Conservation (phyloP, 192 early-diverging fungal species). For the Piromyces sp. region DNA sequence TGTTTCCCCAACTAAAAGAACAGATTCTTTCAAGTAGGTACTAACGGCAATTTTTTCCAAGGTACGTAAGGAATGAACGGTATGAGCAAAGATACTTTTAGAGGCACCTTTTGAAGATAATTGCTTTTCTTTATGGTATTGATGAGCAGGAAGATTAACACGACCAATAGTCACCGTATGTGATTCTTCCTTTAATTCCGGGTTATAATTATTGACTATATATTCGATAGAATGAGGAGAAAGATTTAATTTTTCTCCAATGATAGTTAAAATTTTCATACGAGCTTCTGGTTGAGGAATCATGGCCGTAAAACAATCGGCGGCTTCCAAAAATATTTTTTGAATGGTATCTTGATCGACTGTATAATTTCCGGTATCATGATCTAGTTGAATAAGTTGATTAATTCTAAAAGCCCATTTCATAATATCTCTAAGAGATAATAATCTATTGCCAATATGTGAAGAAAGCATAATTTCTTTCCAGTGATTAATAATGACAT, state of each 20-base stretch:
- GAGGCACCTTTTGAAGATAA: neutral
- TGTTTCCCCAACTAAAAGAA: constrained; percentile 87
- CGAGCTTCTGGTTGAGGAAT: constrained; percentile 49
- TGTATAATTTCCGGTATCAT: neutral
- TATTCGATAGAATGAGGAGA: constrained; percentile 47
- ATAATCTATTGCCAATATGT: constrained; percentile 9
- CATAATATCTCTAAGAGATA: constrained; percentile 8
- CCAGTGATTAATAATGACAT: constrained; percentile 22
- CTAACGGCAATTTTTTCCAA: constrained; percentile 74
- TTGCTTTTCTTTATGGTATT: neutral
- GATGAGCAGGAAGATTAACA: constrained; percentile 20
- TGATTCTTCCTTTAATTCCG: constrained; percentile 23
- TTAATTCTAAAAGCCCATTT: neutral
- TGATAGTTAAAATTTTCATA: constrained; percentile 30
- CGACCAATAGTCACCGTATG: constrained; percentile 29
- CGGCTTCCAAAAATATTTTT: constrained; percentile 66
- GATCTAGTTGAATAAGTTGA: neutral
- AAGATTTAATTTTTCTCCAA: constrained; percentile 56
- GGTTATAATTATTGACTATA: constrained; percentile 50
- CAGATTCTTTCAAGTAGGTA: constrained; percentile 63
- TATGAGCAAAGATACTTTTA: constrained; percentile 60
- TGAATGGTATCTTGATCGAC: constrained; percentile 5
- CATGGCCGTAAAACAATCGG: constrained; percentile 74
- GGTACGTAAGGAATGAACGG: constrained; percentile 56
- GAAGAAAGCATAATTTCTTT: constrained; percentile 16